Evolutionary conservation across 202 grass and related monocot species (phyloP), one percentile per base, ranked within the genome.

Genomic region (Musa balbisiana): DNA sequence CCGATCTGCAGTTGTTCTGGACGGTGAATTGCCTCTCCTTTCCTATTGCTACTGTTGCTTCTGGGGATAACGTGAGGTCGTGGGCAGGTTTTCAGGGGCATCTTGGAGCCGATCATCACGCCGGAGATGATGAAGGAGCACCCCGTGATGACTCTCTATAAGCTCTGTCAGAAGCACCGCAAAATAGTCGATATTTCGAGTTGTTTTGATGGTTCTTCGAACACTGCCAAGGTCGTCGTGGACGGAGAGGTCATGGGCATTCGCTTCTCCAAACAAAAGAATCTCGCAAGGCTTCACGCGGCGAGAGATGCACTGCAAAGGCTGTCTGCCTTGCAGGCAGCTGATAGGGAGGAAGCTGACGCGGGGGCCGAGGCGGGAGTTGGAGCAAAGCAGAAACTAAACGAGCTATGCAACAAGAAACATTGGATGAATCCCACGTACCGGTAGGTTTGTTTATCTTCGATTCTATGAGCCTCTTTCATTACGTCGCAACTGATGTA

Each of bases 81-180:
- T 43, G 15, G 55, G 52, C 58, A 96, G 92, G 80, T 87, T 65
- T 82, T 87, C 62, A 92, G 78, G 62, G 79, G 75, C 25, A 70
- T 96, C n/a, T 76, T 96, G 77, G 92, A 96, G 85, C 89, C 92
- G 23, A 86, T 96, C 79, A 74, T 96, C 73, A 96, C 87, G 9
- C 76, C 79, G 65, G 87, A 96, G 79, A 92, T 82, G 51, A 52
- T 92, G 73, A 79, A 87, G 23, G 87, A 96, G 80, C 89, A 96
- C 81, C 92, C 92, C 17, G 80, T 96, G 19, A 85, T 87, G 73
- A 82, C 75, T 3, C 85, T 92, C 60, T 81, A 90, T 25, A 83
- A 90, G 53, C 68, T 92, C 67, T 96, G 87, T 71, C 89, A 92
- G 72, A 96, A 92, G 82, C 80, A 83, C 53, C 84, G 87, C n/a